Evolutionary conservation across 352 stramenopile species (phyloP).

Genomic region (Lagenidium sp.): DNA sequence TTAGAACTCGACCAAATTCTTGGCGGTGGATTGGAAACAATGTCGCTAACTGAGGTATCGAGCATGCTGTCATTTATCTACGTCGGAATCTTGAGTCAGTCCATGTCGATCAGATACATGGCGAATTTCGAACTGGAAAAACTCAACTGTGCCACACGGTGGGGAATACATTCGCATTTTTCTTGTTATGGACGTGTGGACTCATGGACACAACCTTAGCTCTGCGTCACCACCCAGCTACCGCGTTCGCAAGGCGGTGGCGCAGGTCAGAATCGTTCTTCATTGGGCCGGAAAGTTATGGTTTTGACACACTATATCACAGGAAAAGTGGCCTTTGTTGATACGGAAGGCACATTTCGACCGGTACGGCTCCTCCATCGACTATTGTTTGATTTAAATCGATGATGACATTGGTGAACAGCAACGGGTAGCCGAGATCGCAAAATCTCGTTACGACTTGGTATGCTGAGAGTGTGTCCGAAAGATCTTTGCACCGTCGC

Average conservation of each 20-base stretch:
- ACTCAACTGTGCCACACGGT: slow-evolving; percentile 92
- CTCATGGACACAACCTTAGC: slow-evolving; percentile 12
- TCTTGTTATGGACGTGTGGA: too few species aligned
- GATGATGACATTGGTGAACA: too few species aligned
- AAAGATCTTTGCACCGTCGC: neutral
- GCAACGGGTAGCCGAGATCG: slow-evolving; percentile 78
- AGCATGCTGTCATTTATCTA: neutral
- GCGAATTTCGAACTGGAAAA: slow-evolving; percentile 93
- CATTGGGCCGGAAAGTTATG: too few species aligned
- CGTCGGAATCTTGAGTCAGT: neutral
- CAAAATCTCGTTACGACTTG: slow-evolving; percentile 71
- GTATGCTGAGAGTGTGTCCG: too few species aligned
- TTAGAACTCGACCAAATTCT: slow-evolving; percentile 82
- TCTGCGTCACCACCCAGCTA: slow-evolving; percentile 81
- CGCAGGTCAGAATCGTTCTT: slow-evolving; percentile 64
- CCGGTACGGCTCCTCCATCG: too few species aligned
- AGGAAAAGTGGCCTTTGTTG: slow-evolving; percentile 83
- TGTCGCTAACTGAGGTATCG: slow-evolving; percentile 85
- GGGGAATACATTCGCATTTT: neutral
- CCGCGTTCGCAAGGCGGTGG: slow-evolving; percentile 71
- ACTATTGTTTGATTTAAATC: too few species aligned
- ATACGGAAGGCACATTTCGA: slow-evolving; percentile 92
- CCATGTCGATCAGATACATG: slow-evolving; percentile 54
- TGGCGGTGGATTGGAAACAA: slow-evolving; percentile 83
- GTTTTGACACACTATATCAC: neutral